Conservation (phyloP, 352 stramenopile genomes). For the Phytophthora pluvialis region DNA sequence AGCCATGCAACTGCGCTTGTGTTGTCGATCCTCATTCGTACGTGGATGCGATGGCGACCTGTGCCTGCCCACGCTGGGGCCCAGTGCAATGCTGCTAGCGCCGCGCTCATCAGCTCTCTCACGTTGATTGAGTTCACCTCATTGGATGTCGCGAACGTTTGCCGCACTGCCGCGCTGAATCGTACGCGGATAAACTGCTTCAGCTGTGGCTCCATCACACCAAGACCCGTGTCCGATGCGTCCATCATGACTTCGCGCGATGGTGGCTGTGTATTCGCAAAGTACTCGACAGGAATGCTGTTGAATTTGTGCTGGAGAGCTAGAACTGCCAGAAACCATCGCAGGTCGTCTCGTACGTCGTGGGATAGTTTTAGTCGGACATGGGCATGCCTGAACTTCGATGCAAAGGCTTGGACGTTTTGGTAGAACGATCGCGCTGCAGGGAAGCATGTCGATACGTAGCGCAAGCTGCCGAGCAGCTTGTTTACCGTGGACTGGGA, state of each 20-base stretch:
- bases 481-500: neutral
- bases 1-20: slow-evolving; percentile 3
- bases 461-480: slow-evolving; percentile 12
- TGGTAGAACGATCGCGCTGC: slow-evolving; percentile 14
- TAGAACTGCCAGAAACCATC: too few species aligned
- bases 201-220: slow-evolving; percentile 13
- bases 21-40: slow-evolving; percentile 15
- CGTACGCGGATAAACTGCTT: slow-evolving; percentile 15
- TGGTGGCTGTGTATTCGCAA: too few species aligned
- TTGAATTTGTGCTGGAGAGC: too few species aligned
- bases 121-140: slow-evolving; percentile 17
- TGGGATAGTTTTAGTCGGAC: neutral
- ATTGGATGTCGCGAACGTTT: slow-evolving; percentile 1
- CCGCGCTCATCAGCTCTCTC: slow-evolving; percentile 7
- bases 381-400: neutral
- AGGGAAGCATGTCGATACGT: slow-evolving; percentile 20
- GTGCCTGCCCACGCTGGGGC: neutral
- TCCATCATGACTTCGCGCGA: slow-evolving; percentile 21
- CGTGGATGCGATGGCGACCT: neutral
- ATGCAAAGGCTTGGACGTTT: slow-evolving; percentile 12
- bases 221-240: slow-evolving; percentile 8
- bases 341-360: slow-evolving; percentile 2
- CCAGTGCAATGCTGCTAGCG: slow-evolving; percentile 10
- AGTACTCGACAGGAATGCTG: too few species aligned
- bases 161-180: neutral